These are phyloP conservation scores for Xylaria telfairii DNA, from an alignment of 495 filamentous ascomycete genomes.

Conservation along the genomic window DNA sequence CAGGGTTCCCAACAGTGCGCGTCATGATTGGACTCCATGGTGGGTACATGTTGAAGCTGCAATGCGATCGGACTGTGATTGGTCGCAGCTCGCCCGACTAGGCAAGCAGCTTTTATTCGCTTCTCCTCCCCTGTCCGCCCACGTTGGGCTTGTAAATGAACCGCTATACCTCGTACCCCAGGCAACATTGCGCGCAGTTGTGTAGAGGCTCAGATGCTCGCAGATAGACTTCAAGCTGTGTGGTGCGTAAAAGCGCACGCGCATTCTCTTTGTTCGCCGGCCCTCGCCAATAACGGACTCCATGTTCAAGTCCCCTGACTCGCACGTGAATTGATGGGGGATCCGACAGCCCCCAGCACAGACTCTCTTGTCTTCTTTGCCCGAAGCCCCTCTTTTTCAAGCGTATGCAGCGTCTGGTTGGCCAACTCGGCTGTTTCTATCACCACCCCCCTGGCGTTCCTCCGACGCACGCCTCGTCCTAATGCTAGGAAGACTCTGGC, in stretches of 20 bases:
- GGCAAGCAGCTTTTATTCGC: slow-evolving; percentile 25
- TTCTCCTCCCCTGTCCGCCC: not conserved
- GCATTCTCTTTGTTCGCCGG: not conserved
- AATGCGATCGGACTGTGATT: slow-evolving; percentile 42
- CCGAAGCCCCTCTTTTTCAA: slow-evolving; percentile 18
- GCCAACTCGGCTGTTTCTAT: not conserved
- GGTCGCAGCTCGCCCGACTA: slow-evolving; percentile 25
- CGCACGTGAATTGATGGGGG: not conserved
- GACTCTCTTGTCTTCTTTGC: slow-evolving; percentile 2
- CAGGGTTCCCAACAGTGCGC: slow-evolving; percentile 34
- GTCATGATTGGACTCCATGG: slow-evolving; percentile 39
- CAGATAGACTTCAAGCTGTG: not conserved
- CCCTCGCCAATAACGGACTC: not conserved
- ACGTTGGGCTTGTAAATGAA: slow-evolving; percentile 8
- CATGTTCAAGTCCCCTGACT: slow-evolving; percentile 8
- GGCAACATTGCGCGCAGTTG: slow-evolving; percentile 6
- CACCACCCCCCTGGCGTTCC: slow-evolving; percentile 7
- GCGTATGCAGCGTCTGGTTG: not conserved
- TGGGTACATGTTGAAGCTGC: slow-evolving; percentile 25
- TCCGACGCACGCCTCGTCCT: slow-evolving; percentile 14
- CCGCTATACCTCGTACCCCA: slow-evolving; percentile 3
- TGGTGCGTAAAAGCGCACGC: not conserved
- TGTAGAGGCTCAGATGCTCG: not conserved
- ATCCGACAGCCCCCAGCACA: too few relatives aligned
- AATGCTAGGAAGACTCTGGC: slow-evolving; percentile 17